Base-by-base conservation (phyloP, 306 rosid species). In the Abrus pulchellus region DNA sequence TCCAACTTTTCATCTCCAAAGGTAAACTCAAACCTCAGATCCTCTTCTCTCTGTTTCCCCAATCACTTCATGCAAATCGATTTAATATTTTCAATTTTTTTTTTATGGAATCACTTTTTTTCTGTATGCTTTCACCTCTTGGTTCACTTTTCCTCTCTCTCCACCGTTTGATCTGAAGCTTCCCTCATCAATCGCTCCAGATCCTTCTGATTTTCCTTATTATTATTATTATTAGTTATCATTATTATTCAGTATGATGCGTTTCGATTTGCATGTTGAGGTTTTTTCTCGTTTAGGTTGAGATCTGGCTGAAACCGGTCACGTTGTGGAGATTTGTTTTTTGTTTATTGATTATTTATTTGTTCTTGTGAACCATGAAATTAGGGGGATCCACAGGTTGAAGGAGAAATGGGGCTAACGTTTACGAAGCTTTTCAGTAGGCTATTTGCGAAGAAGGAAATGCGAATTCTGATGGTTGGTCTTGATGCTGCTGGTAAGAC, bases 401-500 rank as follows among this genome's bases (percentile, higher is more conserved):
- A 69, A 87, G 83, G 82, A 82, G 70, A 82, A 86, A 96, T 96
- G 99, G 99, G 99, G 89, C 85, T 96, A 79, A 93, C 99, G 62
- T 96, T 96, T 90, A 92, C 99, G 40, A 96, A 96, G 90, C 97
- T 96, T 56, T 96, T 96, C 86, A 96, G 97, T 85, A 89, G 99
- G 90, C 98, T 96, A 30, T 96, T 96, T 40, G 98, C 99, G 82
- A 96, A 96, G 97, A 96, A 89, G 78, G 99, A 96, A 87, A 96
- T 96, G 99, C 83, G 99, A 84, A 96, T 96, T 85, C 90, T 96
- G 86, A 96, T 96, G 99, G 99, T 96, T 45, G 99, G 99, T 92
- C 99, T 96, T 70, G 99, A 96, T 82, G 99, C 99, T 5, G 99
- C 99, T 82, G 99, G 99, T 93, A 96, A 96, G 93, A 96, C 99